These are phyloP conservation scores for Taphrina betulina DNA, from an alignment of 1,139 yeast genomes.

Conservation along the genomic window DNA sequence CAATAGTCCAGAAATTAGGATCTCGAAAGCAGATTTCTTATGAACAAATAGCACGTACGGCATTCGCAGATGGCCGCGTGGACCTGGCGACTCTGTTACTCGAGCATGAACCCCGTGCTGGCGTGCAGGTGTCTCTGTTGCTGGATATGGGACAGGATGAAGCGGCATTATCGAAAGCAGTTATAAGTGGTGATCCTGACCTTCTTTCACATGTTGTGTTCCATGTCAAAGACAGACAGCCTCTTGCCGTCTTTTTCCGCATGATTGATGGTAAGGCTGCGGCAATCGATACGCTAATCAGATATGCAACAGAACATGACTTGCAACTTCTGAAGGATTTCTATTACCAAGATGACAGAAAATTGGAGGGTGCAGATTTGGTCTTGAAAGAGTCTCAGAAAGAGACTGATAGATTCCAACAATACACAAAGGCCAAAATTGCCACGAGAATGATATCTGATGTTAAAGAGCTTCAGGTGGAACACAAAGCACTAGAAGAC, in stretches of 20 bases:
- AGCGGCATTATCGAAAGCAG: slow-evolving; percentile 66
- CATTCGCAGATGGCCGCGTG: slow-evolving; percentile 80
- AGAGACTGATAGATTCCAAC: slow-evolving; percentile 35
- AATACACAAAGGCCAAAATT: slow-evolving; percentile 40
- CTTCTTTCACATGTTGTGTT: slow-evolving; percentile 58
- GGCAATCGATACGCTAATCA: slow-evolving; percentile 51
- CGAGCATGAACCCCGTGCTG: slow-evolving; percentile 65
- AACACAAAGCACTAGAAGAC: slow-evolving; percentile 47
- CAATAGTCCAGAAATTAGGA: slow-evolving; percentile 52
- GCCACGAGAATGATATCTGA: slow-evolving; percentile 41
- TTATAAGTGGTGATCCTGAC: slow-evolving; percentile 65
- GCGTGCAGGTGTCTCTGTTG: slow-evolving; percentile 62
- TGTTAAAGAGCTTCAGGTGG: slow-evolving; percentile 41
- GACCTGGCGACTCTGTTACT: slow-evolving; percentile 58
- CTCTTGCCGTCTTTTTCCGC: slow-evolving; percentile 58
- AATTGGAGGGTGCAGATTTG: slow-evolving; percentile 50
- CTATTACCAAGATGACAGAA: slow-evolving; percentile 61
- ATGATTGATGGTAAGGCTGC: slow-evolving; percentile 51
- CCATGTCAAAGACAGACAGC: slow-evolving; percentile 51
- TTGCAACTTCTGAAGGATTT: slow-evolving; percentile 51
- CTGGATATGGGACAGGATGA: slow-evolving; percentile 72
- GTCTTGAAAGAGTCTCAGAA: slow-evolving; percentile 44
- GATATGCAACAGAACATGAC: slow-evolving; percentile 46
- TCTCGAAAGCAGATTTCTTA: slow-evolving; percentile 53
- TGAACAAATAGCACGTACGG: slow-evolving; percentile 63